Percentiles rank a stretch among this genome's conserved stretches.
Conservation (phyloP, 1,139 yeast species). For the Meyerozyma elateridarum region DNA sequence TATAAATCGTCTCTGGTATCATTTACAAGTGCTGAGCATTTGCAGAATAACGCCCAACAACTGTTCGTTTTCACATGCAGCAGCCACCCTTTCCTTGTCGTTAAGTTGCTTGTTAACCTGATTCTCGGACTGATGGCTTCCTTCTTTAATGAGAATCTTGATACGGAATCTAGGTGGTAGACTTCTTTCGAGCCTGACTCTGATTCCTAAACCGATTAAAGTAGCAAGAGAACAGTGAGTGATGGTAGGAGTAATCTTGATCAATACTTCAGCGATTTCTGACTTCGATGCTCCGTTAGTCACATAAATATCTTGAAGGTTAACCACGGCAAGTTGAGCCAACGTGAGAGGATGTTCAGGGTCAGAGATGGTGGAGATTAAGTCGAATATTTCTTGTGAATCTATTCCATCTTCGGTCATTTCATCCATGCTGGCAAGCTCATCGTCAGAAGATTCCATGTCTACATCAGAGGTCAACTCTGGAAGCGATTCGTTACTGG, state of each 20-base stretch:
- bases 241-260: slow-evolving; percentile 92
- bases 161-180: slow-evolving; percentile 83
- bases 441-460: slow-evolving; percentile 17
- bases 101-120: slow-evolving; percentile 96
- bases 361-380: slow-evolving; percentile 86
- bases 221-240: slow-evolving; percentile 98
- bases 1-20: slow-evolving; percentile 6
- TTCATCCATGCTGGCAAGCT: slow-evolving; percentile 16
- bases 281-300: slow-evolving; percentile 35
- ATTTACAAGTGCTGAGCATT: slow-evolving; percentile 80
- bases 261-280: slow-evolving; percentile 69
- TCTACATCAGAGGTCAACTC: slow-evolving; percentile 26
- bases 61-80: slow-evolving; percentile 97
- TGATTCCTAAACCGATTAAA: slow-evolving; percentile 87
- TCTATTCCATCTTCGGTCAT: slow-evolving; percentile 69
- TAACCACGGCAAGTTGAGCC: slow-evolving; percentile 93
- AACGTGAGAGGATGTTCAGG: slow-evolving; percentile 97
- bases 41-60: slow-evolving; percentile 80
- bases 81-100: slow-evolving; percentile 97
- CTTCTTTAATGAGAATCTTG: slow-evolving; percentile 76
- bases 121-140: slow-evolving; percentile 91
- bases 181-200: slow-evolving; percentile 87
- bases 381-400: slow-evolving; percentile 51
- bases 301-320: slow-evolving; percentile 73
- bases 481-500: slow-evolving; percentile 15